Conservation (phyloP, 495 filamentous ascomycete genomes). For the Lentithecium fluviatile region DNA sequence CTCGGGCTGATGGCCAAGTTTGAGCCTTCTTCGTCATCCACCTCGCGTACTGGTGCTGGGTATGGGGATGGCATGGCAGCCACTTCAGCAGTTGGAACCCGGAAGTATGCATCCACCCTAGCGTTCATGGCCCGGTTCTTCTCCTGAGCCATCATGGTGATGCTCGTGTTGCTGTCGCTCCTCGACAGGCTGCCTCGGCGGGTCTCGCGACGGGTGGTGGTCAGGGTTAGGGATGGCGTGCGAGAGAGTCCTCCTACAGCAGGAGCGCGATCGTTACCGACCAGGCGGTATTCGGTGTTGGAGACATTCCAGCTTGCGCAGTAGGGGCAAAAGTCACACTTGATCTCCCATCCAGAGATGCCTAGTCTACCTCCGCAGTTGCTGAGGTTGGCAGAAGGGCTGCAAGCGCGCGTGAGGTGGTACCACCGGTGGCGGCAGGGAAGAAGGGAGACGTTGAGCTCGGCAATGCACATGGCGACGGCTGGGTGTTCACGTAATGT, state of each 20-base stretch:
- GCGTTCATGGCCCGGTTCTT: conserved; percentile 41
- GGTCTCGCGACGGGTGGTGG: conserved; percentile 28
- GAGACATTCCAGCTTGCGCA: conserved; percentile 36
- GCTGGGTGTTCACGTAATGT: conserved; percentile 28
- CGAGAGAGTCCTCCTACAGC: conserved; percentile 33
- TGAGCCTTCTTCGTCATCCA: conserved; percentile 11
- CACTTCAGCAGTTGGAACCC: conserved; percentile 24
- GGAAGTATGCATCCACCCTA: conserved; percentile 42
- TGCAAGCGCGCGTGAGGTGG: conserved; percentile 38
- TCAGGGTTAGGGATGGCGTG: conserved; percentile 24
- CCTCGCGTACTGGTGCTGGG: conserved; percentile 3
- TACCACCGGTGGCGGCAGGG: conserved; percentile 46
- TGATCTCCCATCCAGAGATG: conserved; percentile 45
- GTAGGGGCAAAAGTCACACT: conserved; percentile 44
- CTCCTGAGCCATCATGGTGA: conserved; percentile 36
- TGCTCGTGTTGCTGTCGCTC: conserved; percentile 37
- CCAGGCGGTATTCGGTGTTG: conserved; percentile 37
- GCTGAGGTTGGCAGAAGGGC: conserved; percentile 38
- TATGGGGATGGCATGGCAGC: neutral
- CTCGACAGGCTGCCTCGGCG: conserved; percentile 37
- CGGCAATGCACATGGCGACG: conserved; percentile 45
- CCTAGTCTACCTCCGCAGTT: conserved; percentile 40
- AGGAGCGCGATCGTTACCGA: conserved; percentile 35
- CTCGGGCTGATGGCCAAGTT: conserved; percentile 16
- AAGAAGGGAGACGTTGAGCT: conserved; percentile 43